Conservation (phyloP, 495 filamentous ascomycete species). For the Aspergillus taichungensis region DNA sequence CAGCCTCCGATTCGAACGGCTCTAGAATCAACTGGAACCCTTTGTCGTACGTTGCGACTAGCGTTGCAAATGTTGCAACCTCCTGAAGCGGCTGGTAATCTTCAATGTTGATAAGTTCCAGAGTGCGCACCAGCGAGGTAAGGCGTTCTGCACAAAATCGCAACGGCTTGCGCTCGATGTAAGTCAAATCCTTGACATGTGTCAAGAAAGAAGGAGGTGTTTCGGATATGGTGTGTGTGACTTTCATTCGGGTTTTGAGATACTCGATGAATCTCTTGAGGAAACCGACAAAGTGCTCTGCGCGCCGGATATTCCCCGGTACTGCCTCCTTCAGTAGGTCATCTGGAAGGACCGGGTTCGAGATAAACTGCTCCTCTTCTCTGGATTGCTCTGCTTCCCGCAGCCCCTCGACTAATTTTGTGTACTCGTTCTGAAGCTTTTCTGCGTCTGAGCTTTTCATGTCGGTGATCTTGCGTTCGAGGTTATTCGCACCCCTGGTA, state of each 20-base stretch:
- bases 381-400: slow-evolving; percentile 78
- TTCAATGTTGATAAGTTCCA: slow-evolving; percentile 95
- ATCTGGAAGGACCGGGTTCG: slow-evolving; percentile 58
- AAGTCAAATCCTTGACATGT: slow-evolving; percentile 90
- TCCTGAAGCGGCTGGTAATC: slow-evolving; percentile 96
- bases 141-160: slow-evolving; percentile 91
- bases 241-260: slow-evolving; percentile 97
- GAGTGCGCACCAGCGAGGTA: slow-evolving; percentile 87
- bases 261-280: slow-evolving; percentile 96
- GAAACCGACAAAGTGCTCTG: slow-evolving; percentile 94
- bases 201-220: slow-evolving; percentile 89
- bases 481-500: slow-evolving; percentile 76
- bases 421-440: slow-evolving; percentile 90
- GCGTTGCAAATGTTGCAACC: slow-evolving; percentile 96
- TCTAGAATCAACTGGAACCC: slow-evolving; percentile 95
- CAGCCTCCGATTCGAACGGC: slow-evolving; percentile 90
- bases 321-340: slow-evolving; percentile 67
- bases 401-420: slow-evolving; percentile 89
- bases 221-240: slow-evolving; percentile 92
- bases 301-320: slow-evolving; percentile 90
- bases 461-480: slow-evolving; percentile 82
- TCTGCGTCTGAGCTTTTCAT: slow-evolving; percentile 89
- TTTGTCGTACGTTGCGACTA: slow-evolving; percentile 95
- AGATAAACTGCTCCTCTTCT: slow-evolving; percentile 93
- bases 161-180: slow-evolving; percentile 95